These are phyloP conservation scores for Wilhelminamyces savonicus DNA, from an alignment of 805 yeast species.

Conservation along the genomic window DNA sequence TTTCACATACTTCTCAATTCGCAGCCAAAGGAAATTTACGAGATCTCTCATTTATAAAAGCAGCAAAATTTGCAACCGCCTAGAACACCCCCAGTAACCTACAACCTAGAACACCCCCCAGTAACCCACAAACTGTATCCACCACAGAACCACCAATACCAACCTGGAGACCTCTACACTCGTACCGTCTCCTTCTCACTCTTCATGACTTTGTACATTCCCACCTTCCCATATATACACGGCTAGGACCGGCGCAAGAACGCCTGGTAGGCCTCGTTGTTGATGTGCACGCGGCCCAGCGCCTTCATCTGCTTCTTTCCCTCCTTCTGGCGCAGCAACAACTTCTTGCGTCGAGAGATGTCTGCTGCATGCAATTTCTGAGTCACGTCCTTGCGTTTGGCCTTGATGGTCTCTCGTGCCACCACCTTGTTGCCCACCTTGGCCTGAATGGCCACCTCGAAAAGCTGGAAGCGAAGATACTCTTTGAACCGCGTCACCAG, in stretches of 20 bases:
- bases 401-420: slow-evolving; percentile 91
- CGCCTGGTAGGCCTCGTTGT: slow-evolving; percentile 85
- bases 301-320: slow-evolving; percentile 84
- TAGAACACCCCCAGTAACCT: too few species aligned
- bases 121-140: too few species aligned
- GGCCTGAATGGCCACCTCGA: slow-evolving; percentile 92
- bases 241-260: slow-evolving; percentile 45
- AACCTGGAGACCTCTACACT: too few species aligned
- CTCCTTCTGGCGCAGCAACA: slow-evolving; percentile 83
- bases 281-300: slow-evolving; percentile 70
- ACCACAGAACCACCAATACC: too few species aligned
- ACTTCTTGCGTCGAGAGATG: slow-evolving; percentile 80
- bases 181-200: too few species aligned
- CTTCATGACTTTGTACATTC: too few species aligned
- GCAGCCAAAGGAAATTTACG: too few species aligned
- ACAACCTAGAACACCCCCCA: too few species aligned
- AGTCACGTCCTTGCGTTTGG: slow-evolving; percentile 90
- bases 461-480: slow-evolving; percentile 73
- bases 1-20: too few species aligned
- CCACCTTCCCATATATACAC: slow-evolving; percentile 3
- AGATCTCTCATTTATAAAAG: too few species aligned
- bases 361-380: slow-evolving; percentile 93
- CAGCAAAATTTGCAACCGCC: too few species aligned
- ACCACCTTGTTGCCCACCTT: slow-evolving; percentile 70
- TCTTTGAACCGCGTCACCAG: slow-evolving; percentile 81